Percentiles rank a stretch among this genome's conserved stretches.
Evolutionary conservation across 371 early-diverging fungal species (phyloP).

Genomic region (Zancudomyces culisetae): DNA sequence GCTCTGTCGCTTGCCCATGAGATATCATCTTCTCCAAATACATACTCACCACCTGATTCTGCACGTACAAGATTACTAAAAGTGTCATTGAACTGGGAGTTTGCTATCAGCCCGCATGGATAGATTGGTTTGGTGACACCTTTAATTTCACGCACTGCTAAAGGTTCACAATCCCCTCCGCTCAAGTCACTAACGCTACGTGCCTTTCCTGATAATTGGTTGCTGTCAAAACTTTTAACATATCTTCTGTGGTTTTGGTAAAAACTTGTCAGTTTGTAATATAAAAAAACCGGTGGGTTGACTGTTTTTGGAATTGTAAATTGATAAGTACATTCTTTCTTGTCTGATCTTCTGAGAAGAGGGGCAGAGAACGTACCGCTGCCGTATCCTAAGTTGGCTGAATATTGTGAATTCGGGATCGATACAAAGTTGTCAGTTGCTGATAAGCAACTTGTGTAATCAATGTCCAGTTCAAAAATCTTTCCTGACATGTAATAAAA

Average conservation of each 20-base stretch:
- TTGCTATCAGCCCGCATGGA: constrained; percentile 96
- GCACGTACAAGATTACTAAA: constrained; percentile 27
- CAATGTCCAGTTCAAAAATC: constrained; percentile 52
- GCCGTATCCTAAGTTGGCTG: constrained; percentile 15
- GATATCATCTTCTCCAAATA: constrained; percentile 42
- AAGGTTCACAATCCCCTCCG: constrained; percentile 29
- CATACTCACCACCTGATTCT: constrained; percentile 26
- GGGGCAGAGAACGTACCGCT: constrained; percentile 7
- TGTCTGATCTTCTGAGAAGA: constrained; percentile 18
- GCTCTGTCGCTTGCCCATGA: constrained; percentile 75
- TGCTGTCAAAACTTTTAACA: constrained; percentile 68
- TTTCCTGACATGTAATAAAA: constrained; percentile 41
- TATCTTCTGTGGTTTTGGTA: constrained; percentile 96
- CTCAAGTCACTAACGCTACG: constrained; percentile 17
- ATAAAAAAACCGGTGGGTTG: constrained; percentile 66
- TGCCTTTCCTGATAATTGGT: constrained; percentile 62
- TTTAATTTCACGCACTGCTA: constrained; percentile 20
- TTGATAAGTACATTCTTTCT: constrained; percentile 42
- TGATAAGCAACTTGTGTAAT: constrained; percentile 68
- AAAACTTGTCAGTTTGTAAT: constrained; percentile 90
- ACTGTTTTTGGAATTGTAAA: constrained; percentile 49
- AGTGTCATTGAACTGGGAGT: constrained; percentile 72
- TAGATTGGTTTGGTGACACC: constrained; percentile 37
- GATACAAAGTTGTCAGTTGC: constrained; percentile 7
- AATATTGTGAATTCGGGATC: constrained; percentile 15